Base-by-base conservation (phyloP, 2,329 filamentous ascomycete species). In the Trematosphaeria pertusa region DNA sequence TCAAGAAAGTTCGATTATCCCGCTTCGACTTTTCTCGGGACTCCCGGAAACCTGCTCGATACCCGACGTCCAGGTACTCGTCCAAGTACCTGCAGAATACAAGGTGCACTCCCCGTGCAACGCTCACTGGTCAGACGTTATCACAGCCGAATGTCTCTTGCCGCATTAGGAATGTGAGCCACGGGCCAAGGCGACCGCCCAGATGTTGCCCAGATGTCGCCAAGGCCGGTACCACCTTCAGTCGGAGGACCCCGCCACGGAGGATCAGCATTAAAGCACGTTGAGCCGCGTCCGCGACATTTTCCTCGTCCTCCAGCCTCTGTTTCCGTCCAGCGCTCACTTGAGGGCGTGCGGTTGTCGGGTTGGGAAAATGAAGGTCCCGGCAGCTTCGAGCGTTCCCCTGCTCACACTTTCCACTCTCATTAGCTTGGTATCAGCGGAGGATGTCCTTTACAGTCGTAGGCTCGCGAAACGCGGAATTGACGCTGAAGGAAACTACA, bases 401-500 rank as follows among this genome's bases (percentile, higher is more conserved):
- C 41, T 62, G 7, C 12, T 64, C n/a, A 60, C 59, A 21, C 38
- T 67, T n/a, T n/a, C n/a, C 56, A 18, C 45, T 62, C 43, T 37
- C 50, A 12, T 46, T 42, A 11, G 41, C 46, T 36, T 58, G 43
- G 43, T 41, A 33, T 5, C 30, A 4, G 59, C 63, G 5, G 64
- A 70, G 35, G 65, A 71, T 45, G 52, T 54, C 10, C 51, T 71
- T n/a, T 62, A 64, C 44, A 69, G 62, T 36, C 55, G 50, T 11
- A 58, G 63, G 20, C 45, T 68, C 28, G 32, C 48, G 28, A 71
- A 71, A 55, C 62, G 67, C 41, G 65, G 60, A 11, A 45, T 71
- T 12, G 60, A 69, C 48, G 57, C 56, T 35, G 38, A 69, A 1
- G 66, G 64, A 21, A 65, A 71, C 26, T 71, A 62, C 49, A 71